phyloP scores from a whole-genome alignment of 768 basidiomycete species.

The Pulveroboletus sp. region DNA sequence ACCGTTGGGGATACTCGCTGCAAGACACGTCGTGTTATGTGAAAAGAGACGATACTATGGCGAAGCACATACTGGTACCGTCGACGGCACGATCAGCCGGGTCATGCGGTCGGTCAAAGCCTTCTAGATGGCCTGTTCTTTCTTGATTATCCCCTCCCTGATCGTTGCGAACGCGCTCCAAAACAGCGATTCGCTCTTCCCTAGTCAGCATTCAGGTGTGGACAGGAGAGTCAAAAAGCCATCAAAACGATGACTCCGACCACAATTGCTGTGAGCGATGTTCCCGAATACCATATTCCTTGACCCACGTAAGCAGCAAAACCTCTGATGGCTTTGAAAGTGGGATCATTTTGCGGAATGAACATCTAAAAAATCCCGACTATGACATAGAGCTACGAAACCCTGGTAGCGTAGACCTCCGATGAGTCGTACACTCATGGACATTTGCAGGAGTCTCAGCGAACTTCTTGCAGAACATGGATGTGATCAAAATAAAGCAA shows the following conservation, averaged over 20 bases:
- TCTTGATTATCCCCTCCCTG: slow-evolving; percentile 61
- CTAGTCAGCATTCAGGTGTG: slow-evolving; percentile 51
- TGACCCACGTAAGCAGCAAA: slow-evolving; percentile 55
- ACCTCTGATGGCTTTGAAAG: slow-evolving; percentile 57
- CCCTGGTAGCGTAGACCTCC: slow-evolving; percentile 43
- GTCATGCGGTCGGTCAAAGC: slow-evolving; percentile 55
- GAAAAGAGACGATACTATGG: neutral
- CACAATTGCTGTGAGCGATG: slow-evolving; percentile 39
- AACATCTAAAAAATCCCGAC: slow-evolving; percentile 27
- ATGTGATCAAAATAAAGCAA: slow-evolving; percentile 56
- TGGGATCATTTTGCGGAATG: slow-evolving; percentile 49
- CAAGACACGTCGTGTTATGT: neutral
- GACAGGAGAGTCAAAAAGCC: slow-evolving; percentile 64
- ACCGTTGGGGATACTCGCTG: slow-evolving; percentile 66
- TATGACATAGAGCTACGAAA: slow-evolving; percentile 68
- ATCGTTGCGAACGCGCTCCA: slow-evolving; percentile 66
- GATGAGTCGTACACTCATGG: slow-evolving; percentile 2
- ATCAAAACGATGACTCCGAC: slow-evolving; percentile 54
- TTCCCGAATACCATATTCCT: neutral
- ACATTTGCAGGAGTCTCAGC: neutral
- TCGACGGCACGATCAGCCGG: slow-evolving; percentile 59
- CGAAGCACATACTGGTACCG: slow-evolving; percentile 47
- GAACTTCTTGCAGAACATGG: slow-evolving; percentile 65
- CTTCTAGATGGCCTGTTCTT: slow-evolving; percentile 53
- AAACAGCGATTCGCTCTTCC: slow-evolving; percentile 57